These are phyloP conservation scores for Mucor irregularis DNA, from an alignment of 371 early-diverging fungal genomes.

Conservation along the genomic window DNA sequence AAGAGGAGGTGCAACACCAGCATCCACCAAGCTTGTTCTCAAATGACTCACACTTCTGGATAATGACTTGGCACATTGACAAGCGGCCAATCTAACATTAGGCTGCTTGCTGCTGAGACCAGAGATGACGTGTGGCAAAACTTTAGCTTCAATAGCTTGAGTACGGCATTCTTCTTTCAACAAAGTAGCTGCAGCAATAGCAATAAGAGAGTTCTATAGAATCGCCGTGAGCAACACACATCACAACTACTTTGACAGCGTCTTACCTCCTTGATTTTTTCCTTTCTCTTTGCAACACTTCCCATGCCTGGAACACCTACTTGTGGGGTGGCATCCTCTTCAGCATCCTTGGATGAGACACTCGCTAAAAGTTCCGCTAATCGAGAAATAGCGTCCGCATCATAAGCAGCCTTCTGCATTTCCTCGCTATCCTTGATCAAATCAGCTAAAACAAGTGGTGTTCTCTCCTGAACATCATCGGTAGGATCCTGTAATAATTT, in stretches of 20 bases:
- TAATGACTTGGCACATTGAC: constrained; percentile 76
- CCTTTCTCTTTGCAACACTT: constrained; percentile 58
- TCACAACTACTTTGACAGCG: neutral
- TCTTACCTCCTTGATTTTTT: constrained; percentile 72
- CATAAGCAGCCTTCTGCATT: constrained; percentile 80
- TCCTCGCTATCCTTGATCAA: constrained; percentile 74
- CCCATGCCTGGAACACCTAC: constrained; percentile 47
- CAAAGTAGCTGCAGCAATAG: constrained; percentile 78
- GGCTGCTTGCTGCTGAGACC: constrained; percentile 64
- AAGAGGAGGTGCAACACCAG: constrained; percentile 72
- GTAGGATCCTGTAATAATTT: constrained; percentile 64
- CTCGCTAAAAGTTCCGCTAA: constrained; percentile 62
- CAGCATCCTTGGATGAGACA: constrained; percentile 40
- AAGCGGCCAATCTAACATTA: constrained; percentile 76
- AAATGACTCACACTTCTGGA: constrained; percentile 81
- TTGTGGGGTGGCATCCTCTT: constrained; percentile 35
- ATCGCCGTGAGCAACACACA: neutral
- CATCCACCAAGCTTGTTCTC: constrained; percentile 82
- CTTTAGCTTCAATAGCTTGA: constrained; percentile 79
- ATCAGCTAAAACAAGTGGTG: constrained; percentile 73
- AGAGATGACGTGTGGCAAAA: constrained; percentile 73
- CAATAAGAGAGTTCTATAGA: constrained; percentile 65
- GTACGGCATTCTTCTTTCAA: constrained; percentile 81
- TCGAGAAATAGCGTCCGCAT: constrained; percentile 74
- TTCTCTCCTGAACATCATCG: constrained; percentile 65